Conservation (phyloP, 1,284 basidiomycete species). For the Trichosporon inkin region DNA sequence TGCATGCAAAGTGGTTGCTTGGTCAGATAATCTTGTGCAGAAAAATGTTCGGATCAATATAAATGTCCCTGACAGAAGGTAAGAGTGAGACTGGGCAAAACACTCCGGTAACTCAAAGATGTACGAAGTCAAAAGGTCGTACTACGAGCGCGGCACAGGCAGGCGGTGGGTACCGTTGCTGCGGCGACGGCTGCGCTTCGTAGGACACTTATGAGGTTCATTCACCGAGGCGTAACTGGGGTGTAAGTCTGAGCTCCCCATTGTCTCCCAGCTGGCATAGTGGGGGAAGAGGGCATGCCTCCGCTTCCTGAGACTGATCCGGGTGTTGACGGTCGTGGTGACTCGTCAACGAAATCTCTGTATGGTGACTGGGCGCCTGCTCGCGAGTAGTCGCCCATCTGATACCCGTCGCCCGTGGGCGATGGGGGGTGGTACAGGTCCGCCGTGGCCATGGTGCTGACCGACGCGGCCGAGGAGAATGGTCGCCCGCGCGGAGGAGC, state of each 20-base stretch:
- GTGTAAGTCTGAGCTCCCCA: constrained; percentile 13
- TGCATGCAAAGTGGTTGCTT: too few relatives aligned
- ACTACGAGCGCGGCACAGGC: too few relatives aligned
- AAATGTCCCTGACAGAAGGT: too few relatives aligned
- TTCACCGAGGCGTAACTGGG: constrained; percentile 13
- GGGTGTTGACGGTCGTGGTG: neutral
- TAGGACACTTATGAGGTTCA: constrained; percentile 2
- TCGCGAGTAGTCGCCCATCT: constrained; percentile 21
- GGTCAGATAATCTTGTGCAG: too few relatives aligned
- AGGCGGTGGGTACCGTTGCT: too few relatives aligned
- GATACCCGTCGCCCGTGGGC: constrained; percentile 21
- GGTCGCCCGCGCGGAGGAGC: constrained; percentile 24
- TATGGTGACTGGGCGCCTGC: constrained; percentile 20
- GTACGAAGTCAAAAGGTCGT: too few relatives aligned
- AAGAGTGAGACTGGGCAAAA: too few relatives aligned
- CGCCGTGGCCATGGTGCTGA: constrained; percentile 44
- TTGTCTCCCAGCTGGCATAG: neutral
- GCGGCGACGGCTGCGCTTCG: constrained; percentile 6
- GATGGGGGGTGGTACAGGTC: constrained; percentile 29
- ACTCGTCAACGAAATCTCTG: constrained; percentile 13
- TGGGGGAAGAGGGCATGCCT: neutral
- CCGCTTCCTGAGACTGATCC: constrained; percentile 4
- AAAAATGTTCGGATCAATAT: too few relatives aligned
- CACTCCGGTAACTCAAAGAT: too few relatives aligned
- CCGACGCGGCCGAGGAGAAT: constrained; percentile 28